Base-by-base conservation (phyloP, 2,329 filamentous ascomycete genomes). In the Beauveria sp. region DNA sequence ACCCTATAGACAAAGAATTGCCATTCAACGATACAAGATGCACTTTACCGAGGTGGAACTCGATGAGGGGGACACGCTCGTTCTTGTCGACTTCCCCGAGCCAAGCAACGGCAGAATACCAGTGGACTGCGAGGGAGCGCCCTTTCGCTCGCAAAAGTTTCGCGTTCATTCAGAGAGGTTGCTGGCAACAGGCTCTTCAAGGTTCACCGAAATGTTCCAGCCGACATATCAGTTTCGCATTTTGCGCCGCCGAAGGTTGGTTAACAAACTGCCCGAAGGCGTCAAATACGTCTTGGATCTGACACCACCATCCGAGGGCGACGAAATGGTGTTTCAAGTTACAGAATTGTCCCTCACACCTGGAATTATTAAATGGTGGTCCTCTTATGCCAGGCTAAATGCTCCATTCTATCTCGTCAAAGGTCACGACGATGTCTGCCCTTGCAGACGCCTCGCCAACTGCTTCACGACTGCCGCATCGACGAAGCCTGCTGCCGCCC, bases 221-320 rank as follows among this genome's bases (percentile, higher is more conserved):
- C 75, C 77, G 0, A 71, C 72, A 8, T 72, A 73, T 10, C 78
- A 81, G 65, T 73, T 72, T 26, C 74, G 74, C 5, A 67, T 73
- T 18, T 70, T 68, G 43, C 72, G 78, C 24, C 75, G 73, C 16
- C 73, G 73, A 22, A 72, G 72, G 47, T 65, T 75, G 42, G 67
- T 67, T 43, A 73, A 72, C 26, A 68, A 67, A 16, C 67, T 77
- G 10, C 75, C 74, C 0, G 65, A 71, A 2, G 80, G 77, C 0
- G 72, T 88, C 67, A 78, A 79, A 62, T 88, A 82, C 65, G 73
- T 88, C 20, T 67, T 90, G 42, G 86, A 90, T 65, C 75, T 89
- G 14, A 88, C 85, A 0, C 86, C 86, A 0, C 79, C 82, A 0
- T 72, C 72, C 0, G 81, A 87, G 67, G 87, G 84, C 1, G 85